Evolutionary conservation across 163 green algal species (phyloP), one percentile per base, ranked within the genome.

Genomic region (Scenedesmus sp.): DNA sequence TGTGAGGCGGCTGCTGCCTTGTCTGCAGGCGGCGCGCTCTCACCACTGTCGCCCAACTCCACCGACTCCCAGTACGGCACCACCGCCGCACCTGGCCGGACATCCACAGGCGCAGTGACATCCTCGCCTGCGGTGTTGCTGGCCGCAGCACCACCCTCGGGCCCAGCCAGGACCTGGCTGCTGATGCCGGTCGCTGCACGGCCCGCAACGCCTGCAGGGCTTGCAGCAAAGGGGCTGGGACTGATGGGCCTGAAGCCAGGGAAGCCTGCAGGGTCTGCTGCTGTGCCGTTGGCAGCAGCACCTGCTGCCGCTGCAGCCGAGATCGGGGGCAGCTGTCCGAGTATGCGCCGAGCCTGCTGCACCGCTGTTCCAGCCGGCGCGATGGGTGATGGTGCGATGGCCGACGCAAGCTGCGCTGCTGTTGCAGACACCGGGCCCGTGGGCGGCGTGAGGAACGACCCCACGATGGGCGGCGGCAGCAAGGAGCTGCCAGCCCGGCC

Each of bases 21-120:
- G 72, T 46, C 18, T 3, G 35, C 33, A 46, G 72, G 35, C 3
- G 72, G 2, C 1, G 40, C 84, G 49, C 81, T 90, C 79, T 15
- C 73, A 51, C 26, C 59, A 30, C 40, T 82, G 30, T 20, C 80
- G 61, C n/a, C 91, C 59, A 90, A 33, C n/a, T 95, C 92, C 12
- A 95, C 92, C 6, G 40, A 33, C 90, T 95, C 93, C 92, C 92
- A 96, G 90, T 95, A 95, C 0, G 93, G 88, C 26, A 90, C 91
- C 26, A 95, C 94, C 49, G 86, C 83, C 18, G 87, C 44, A 59
- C 91, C 89, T 35, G 92, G 92, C 37, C 90, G 40, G 15, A 72
- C 59, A 80, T 94, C 92, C 13, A 92, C 86, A 1, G 83, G 83
- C 7, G 90, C 92, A 20, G 92, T 93, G 53, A 94, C 85, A 40